Evolutionary conservation across 352 stramenopile genomes (phyloP).

Genomic region (Phytophthora tentaculata): DNA sequence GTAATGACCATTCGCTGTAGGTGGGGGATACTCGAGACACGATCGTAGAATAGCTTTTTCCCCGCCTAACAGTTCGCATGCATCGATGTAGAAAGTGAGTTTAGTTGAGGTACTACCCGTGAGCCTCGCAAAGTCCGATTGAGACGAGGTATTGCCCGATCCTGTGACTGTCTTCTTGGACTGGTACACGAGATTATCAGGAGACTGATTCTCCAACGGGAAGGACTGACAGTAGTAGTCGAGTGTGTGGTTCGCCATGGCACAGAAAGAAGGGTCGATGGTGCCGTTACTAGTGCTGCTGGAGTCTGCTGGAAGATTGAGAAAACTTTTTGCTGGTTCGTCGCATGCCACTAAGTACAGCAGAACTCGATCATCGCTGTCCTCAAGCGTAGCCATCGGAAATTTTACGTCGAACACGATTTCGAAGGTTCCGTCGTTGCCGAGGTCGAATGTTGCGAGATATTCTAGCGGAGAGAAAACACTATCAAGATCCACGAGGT

Average conservation of each 20-base stretch:
- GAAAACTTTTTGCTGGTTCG: constrained; percentile 20
- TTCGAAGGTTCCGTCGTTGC: constrained; percentile 31
- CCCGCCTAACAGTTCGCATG: constrained; percentile 58
- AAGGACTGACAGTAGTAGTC: constrained; percentile 58
- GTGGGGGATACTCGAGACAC: constrained; percentile 37
- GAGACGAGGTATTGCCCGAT: constrained; percentile 10
- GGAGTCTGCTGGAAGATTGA: constrained; percentile 14
- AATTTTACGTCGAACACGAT: constrained; percentile 43
- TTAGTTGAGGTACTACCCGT: constrained; percentile 26
- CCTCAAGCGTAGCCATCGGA: constrained; percentile 31
- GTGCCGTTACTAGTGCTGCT: not conserved
- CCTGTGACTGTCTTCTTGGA: constrained; percentile 31
- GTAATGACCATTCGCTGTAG: not conserved
- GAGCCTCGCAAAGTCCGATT: constrained; percentile 13
- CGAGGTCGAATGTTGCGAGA: constrained; percentile 46
- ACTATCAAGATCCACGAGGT: constrained; percentile 24
- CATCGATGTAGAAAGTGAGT: constrained; percentile 59
- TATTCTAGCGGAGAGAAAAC: constrained; percentile 24
- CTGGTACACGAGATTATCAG: constrained; percentile 41
- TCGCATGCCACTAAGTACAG: constrained; percentile 62
- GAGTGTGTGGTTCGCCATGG: constrained; percentile 56
- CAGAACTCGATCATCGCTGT: constrained; percentile 47
- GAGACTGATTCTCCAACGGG: constrained; percentile 41
- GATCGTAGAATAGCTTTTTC: constrained; percentile 47
- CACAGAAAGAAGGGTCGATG: constrained; percentile 39